Evolutionary conservation across 2,329 filamentous ascomycete genomes (phyloP).

Genomic region (Botrytis galanthina): DNA sequence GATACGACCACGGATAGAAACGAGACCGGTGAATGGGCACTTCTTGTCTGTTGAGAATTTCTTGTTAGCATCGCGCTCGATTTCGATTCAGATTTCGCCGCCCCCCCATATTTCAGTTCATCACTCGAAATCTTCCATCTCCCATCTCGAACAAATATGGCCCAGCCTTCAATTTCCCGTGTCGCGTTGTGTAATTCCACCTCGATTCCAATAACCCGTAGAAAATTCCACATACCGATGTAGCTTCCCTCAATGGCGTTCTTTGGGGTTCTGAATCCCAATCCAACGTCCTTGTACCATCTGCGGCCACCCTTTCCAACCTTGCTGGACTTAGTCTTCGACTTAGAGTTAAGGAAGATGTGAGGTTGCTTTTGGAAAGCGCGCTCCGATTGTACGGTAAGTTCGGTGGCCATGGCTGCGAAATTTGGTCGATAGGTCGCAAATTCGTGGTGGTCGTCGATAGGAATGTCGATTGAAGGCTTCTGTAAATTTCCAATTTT

Average conservation of each 20-base stretch:
- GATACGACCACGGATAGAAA: slow-evolving; percentile 99
- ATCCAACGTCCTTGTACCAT: slow-evolving; percentile 99
- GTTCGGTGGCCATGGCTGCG: slow-evolving; percentile 83
- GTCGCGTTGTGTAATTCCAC: not conserved
- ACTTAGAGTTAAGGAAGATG: slow-evolving; percentile 99
- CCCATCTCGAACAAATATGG: not conserved
- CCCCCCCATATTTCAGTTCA: not conserved
- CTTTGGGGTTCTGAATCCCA: slow-evolving; percentile 99
- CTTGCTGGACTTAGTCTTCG: slow-evolving; percentile 77
- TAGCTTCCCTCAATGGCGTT: slow-evolving; percentile 97
- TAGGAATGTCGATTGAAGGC: slow-evolving; percentile 26
- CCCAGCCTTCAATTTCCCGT: not conserved
- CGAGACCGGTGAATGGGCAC: slow-evolving; percentile 98
- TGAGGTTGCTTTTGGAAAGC: slow-evolving; percentile 99
- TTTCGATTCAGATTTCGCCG: slow-evolving; percentile 12
- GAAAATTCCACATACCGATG: slow-evolving; percentile 74
- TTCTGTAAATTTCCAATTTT: slow-evolving; percentile 25
- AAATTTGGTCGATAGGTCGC: slow-evolving; percentile 35
- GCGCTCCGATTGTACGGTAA: slow-evolving; percentile 99
- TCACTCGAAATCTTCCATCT: not conserved
- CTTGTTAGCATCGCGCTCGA: slow-evolving; percentile 28
- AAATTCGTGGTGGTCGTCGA: slow-evolving; percentile 29
- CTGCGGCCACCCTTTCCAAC: slow-evolving; percentile 87
- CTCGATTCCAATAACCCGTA: not conserved
- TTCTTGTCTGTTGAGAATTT: slow-evolving; percentile 79